Percentiles rank a stretch among this genome's conserved stretches.
Evolutionary conservation across 2,329 filamentous ascomycete species (phyloP).

Genomic region (Beauveria pseudobassiana): DNA sequence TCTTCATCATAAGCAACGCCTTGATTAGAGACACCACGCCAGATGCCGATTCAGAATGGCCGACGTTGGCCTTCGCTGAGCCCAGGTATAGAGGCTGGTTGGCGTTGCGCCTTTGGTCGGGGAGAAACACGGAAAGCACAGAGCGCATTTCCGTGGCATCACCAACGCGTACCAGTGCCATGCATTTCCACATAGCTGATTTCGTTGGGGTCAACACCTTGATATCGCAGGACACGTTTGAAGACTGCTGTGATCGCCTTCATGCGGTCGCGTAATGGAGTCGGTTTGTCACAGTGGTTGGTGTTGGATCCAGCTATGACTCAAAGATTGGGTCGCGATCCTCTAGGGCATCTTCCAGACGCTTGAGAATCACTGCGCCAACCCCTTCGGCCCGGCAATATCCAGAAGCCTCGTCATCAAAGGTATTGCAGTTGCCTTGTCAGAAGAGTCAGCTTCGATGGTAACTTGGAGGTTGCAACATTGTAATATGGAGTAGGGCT

Average conservation of each 20-base stretch:
- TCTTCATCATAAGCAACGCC: conserved; percentile 56
- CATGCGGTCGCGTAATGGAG: conserved; percentile 79
- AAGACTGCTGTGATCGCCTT: conserved; percentile 68
- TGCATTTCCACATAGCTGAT: conserved; percentile 86
- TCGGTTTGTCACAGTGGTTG: conserved; percentile 75
- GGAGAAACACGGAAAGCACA: conserved; percentile 51
- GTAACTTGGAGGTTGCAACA: not conserved
- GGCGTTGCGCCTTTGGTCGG: conserved; percentile 33
- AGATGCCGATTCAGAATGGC: conserved; percentile 55
- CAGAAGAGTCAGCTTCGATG: not conserved
- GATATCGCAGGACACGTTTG: conserved; percentile 60
- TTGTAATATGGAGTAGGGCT: not conserved
- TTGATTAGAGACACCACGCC: conserved; percentile 58
- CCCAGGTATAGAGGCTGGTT: conserved; percentile 53
- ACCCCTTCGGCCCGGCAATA: conserved; percentile 76
- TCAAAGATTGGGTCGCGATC: conserved; percentile 72
- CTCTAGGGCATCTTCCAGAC: conserved; percentile 67
- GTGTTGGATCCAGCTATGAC: conserved; percentile 68
- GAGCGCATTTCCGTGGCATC: conserved; percentile 77
- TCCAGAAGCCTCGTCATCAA: conserved; percentile 72
- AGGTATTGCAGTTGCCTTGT: conserved; percentile 48
- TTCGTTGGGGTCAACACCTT: conserved; percentile 67
- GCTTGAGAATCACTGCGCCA: conserved; percentile 69
- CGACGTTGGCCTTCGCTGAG: conserved; percentile 56
- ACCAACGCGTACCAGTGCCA: conserved; percentile 78